phyloP scores from a whole-genome alignment of 2,329 filamentous ascomycete genomes.

The Colletotrichum cordylinicola region DNA sequence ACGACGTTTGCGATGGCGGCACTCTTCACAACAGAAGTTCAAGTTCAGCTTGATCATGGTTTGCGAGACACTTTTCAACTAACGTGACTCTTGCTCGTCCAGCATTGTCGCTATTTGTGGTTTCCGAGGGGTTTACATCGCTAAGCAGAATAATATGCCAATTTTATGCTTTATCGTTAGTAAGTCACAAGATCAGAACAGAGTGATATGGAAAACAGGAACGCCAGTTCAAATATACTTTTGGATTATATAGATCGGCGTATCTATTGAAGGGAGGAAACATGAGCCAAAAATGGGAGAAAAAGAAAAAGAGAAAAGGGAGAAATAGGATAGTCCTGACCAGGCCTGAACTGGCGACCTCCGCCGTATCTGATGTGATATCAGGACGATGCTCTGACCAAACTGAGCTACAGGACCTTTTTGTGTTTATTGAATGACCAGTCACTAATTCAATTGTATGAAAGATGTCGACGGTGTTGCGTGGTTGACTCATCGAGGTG shows the following conservation, averaged over 20 bases:
- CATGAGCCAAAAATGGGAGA: too few relatives aligned
- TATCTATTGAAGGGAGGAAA: too few relatives aligned
- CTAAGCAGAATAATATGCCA: not conserved
- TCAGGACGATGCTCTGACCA: not conserved
- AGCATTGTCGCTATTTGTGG: not conserved
- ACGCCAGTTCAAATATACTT: too few relatives aligned
- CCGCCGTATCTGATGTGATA: not conserved
- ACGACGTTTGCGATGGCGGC: too few relatives aligned
- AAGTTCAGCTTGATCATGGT: not conserved
- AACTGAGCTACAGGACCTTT: not conserved
- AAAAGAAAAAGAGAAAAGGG: not conserved
- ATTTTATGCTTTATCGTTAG: not conserved
- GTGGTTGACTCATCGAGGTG: not conserved
- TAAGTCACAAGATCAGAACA: not conserved
- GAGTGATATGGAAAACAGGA: too few relatives aligned
- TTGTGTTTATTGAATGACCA: not conserved
- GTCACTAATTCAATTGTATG: not conserved
- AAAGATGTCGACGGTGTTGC: accelerated
- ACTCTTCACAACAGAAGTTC: not conserved
- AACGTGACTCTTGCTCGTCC: too few relatives aligned
- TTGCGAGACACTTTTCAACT: too few relatives aligned
- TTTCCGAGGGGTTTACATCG: not conserved
- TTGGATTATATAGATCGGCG: too few relatives aligned
- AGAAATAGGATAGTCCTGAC: not conserved
- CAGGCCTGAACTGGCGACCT: not conserved